Evolutionary conservation across 2,329 filamentous ascomycete genomes (phyloP), one percentile per base, ranked within the genome.

Genomic region (Cadophora sp.): DNA sequence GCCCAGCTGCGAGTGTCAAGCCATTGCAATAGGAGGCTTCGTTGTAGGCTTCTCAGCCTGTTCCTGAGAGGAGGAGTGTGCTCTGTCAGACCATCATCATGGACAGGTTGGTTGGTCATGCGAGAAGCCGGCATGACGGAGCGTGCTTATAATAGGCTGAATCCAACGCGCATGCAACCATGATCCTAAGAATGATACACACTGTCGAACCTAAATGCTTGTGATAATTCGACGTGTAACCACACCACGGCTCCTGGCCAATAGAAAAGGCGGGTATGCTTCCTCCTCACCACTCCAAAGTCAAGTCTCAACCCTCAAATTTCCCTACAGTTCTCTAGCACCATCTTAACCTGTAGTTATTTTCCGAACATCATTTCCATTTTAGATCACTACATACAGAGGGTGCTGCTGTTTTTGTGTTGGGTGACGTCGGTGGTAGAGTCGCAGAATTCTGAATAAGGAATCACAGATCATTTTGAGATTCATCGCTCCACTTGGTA

Each of bases 191-290:
- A 51, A 51, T 27, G 8, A 51, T 16, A 51, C 2, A 51, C 14
- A 51, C 22, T 16, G 48, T 27, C 22, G 48, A 51, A 27, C 22
- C 48, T 9, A 51, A 22, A 51, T 51, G 48, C 48, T 51, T 51
- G 48, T 51, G 22, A 51, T 16, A 27, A 2, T 27, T 27, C 22
- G 4, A 27, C 1, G 22, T 51, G 48, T 51, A 51, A 51, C 48
- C 48, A 51, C 48, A 51, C 48, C 41, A 27, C 22, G 5, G 30
- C 22, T 39, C 36, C 11, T 51, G 22, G 48, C 48, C 48, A 51
- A 27, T 51, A 51, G 22, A 51, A 27, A 51, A 27, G 22, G 27
- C 27, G 27, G 6, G 4, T 6, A 30, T 30, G 27, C 27, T 30
- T 30, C 27, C 27, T 6, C 27, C 27, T 30, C 27, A 30, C 27